Base-by-base conservation (phyloP, 1,139 yeast species). In the Candida neerlandica region DNA sequence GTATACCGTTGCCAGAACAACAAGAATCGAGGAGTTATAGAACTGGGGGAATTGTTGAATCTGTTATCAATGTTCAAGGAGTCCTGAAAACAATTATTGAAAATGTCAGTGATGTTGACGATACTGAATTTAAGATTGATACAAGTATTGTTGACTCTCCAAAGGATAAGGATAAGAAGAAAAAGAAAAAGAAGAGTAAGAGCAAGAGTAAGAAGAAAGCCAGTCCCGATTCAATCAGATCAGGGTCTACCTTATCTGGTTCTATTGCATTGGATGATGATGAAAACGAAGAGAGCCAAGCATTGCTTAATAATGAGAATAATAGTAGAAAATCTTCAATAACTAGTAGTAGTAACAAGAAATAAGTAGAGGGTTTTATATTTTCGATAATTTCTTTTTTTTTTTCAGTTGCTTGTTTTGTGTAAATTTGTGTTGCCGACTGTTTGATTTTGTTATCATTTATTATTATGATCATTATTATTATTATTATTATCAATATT, bases 61-160 rank as follows among this genome's bases (percentile, higher is more conserved):
- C 89, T 41, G 86, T 90, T n/a, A 83, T 90, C 34, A 88, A 86
- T 49, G 89, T 88, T 21, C 85, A 86, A 59, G 97, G 97, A 48
- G 89, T 89, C 15, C 86, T 84, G 59, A 91, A 91, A 71, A 89
- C 96, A 5, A 88, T 91, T 55, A 90, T 91, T 62, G 92, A 86
- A 60, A 83, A 81, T 56, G 76, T 73, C 11, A 69, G 73, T 54
- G 80, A 75, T 48, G 70, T 65, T 26, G 79, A 75, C 37, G 52
- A 75, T 40, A 49, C 45, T 19, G 43, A 26, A 6, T 38, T 21
- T 27, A 44, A 41, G 16, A 26, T 45, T 37, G 45, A 41, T 39
- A 44, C 39, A 2, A 19, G 37, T 21, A 16, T 35, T 29, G 14
- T 14, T 16, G 35, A 14, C 7, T 15, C 29, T 11, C 30, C 15